phyloP scores from a whole-genome alignment of 345 rosid species.

The Boechera stricta region DNA sequence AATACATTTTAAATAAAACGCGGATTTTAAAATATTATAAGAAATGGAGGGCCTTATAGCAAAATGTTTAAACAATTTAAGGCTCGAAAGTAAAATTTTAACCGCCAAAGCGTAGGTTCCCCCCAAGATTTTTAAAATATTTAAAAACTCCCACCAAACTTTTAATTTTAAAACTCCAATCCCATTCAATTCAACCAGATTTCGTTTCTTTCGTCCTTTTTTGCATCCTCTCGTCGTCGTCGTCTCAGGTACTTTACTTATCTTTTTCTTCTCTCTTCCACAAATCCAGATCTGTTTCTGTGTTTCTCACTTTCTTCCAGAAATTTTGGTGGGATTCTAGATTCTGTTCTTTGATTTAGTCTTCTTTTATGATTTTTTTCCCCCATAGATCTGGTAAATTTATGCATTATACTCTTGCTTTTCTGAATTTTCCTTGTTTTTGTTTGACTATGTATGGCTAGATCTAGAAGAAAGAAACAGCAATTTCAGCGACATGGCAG shows the following conservation, averaged over 20 bases:
- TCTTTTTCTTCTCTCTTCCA: conserved; percentile 7
- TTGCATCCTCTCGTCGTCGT: conserved; percentile 13
- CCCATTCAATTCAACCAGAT: conserved; percentile 21
- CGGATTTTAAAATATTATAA: background rate
- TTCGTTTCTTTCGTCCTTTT: background rate
- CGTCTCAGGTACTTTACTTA: conserved; percentile 30
- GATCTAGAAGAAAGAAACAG: conserved; percentile 22
- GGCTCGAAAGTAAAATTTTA: conserved; percentile 8
- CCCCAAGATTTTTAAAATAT: conserved; percentile 36
- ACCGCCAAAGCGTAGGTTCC: conserved; percentile 27
- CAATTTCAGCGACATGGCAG: conserved; percentile 60
- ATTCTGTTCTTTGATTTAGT: background rate
- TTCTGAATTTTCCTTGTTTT: conserved; percentile 1
- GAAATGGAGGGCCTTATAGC: conserved; percentile 12
- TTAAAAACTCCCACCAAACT: conserved; percentile 45
- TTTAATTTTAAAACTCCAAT: conserved; percentile 13
- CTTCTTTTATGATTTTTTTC: background rate
- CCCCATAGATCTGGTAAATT: conserved; percentile 23
- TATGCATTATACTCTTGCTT: background rate
- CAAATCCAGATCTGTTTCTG: background rate
- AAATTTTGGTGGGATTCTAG: background rate
- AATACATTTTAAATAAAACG: background rate
- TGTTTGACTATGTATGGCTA: background rate
- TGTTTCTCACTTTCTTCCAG: background rate
- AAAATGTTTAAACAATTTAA: conserved; percentile 5